Evolutionary conservation across 495 filamentous ascomycete genomes (phyloP).

Genomic region (Hypomontagnella submonticulosa): DNA sequence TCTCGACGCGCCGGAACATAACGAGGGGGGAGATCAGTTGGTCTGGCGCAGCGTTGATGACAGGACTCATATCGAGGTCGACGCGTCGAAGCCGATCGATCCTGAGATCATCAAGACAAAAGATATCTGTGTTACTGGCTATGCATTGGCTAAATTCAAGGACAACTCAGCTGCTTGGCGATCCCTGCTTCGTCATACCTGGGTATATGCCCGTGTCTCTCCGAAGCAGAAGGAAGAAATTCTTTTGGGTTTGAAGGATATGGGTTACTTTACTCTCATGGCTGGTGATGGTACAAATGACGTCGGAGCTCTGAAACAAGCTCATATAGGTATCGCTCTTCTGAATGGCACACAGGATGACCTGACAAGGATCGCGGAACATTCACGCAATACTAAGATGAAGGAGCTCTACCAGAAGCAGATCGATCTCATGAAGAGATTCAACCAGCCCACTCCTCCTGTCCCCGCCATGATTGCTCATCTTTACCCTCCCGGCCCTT

Average conservation of each 20-base stretch:
- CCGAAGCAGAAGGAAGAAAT: constrained; percentile 99
- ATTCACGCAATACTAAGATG: constrained; percentile 94
- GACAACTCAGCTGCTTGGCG: constrained; percentile 74
- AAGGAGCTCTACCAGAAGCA: constrained; percentile 99
- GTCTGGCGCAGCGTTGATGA: constrained; percentile 98
- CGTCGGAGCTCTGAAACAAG: constrained; percentile 97
- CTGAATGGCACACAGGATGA: constrained; percentile 95
- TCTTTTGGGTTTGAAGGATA: constrained; percentile 91
- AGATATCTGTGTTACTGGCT: constrained; percentile 96
- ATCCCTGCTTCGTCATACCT: constrained; percentile 84
- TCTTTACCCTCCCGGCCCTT: constrained; percentile 89
- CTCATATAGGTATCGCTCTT: constrained; percentile 94
- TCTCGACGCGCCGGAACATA: constrained; percentile 92
- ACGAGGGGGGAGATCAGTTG: constrained; percentile 79
- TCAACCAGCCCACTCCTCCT: constrained; percentile 90
- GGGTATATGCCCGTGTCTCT: constrained; percentile 98
- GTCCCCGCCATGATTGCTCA: constrained; percentile 92
- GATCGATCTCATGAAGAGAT: constrained; percentile 85
- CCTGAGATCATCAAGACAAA: constrained; percentile 82
- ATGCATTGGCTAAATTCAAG: constrained; percentile 90
- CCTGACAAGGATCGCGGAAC: constrained; percentile 88
- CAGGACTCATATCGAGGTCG: constrained; percentile 84
- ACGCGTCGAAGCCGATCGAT: constrained; percentile 84
- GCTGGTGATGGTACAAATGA: constrained; percentile 99
- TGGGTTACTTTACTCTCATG: constrained; percentile 98